phyloP scores from a whole-genome alignment of 495 filamentous ascomycete genomes.

The Collariella sp. region DNA sequence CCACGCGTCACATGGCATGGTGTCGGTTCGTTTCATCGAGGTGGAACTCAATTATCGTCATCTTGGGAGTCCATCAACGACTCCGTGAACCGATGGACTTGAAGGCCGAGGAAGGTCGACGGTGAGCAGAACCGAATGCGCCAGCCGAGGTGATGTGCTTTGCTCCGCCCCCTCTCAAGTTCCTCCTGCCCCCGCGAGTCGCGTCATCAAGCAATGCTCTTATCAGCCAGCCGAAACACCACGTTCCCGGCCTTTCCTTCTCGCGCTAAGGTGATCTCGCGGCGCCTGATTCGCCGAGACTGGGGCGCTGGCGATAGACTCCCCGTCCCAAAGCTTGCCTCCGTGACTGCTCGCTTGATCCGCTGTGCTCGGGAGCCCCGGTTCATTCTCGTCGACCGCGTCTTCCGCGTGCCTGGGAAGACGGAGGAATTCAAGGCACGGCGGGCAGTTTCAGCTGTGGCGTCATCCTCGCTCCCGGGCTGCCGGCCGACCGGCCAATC shows the following conservation, averaged over 20 bases:
- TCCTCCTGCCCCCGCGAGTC: neutral
- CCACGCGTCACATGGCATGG: conserved; percentile 22
- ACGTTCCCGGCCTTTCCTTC: neutral
- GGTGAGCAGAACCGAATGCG: neutral
- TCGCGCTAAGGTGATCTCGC: neutral
- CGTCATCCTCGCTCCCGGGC: conserved; percentile 24
- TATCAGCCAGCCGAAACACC: neutral
- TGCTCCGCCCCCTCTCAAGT: neutral
- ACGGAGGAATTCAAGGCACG: neutral
- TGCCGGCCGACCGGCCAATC: conserved; percentile 24
- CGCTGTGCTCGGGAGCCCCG: neutral
- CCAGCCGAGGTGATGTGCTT: neutral
- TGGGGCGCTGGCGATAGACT: neutral
- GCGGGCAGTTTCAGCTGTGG: conserved; percentile 35
- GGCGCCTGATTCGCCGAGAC: neutral
- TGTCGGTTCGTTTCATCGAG: conserved; percentile 9
- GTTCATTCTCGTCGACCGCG: neutral
- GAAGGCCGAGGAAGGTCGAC: no score
- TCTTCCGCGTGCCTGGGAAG: neutral
- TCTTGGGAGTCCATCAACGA: neutral
- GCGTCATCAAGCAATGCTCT: neutral
- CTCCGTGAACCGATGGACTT: neutral
- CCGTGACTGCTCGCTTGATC: neutral
- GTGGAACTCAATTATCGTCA: neutral
- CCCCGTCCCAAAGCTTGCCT: neutral